phyloP scores from a whole-genome alignment of 2,329 filamentous ascomycete genomes.

The Madurella fahalii region DNA sequence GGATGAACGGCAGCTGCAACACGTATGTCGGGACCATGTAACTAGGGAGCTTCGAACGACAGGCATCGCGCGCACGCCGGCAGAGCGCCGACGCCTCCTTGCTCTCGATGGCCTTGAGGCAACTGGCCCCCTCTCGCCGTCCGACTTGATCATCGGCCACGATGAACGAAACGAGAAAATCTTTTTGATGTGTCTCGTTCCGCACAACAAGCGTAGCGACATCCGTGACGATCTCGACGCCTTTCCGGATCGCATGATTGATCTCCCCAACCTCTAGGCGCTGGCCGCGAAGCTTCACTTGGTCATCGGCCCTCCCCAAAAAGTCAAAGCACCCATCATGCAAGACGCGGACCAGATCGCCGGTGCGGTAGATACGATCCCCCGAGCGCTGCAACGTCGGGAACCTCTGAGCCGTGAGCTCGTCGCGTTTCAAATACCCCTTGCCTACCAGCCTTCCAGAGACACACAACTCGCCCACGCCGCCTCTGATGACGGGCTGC shows the following conservation, averaged over 20 bases:
- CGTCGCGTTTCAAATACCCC: constrained; percentile 76
- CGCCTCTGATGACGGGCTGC: constrained; percentile 69
- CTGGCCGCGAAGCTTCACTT: constrained; percentile 88
- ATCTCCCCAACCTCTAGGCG: constrained; percentile 88
- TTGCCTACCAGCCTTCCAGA: constrained; percentile 84
- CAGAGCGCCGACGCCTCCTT: constrained; percentile 38
- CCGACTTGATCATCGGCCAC: constrained; percentile 27
- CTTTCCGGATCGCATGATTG: constrained; percentile 71
- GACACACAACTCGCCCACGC: constrained; percentile 82
- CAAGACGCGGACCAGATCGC: constrained; percentile 78
- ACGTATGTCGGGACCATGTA: constrained; percentile 94
- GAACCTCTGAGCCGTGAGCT: constrained; percentile 76
- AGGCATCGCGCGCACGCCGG: constrained; percentile 54
- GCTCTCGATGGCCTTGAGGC: constrained; percentile 29
- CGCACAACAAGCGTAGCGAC: constrained; percentile 69
- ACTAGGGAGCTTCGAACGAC: constrained; percentile 63
- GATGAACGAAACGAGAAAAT: constrained; percentile 78
- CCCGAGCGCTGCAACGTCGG: constrained; percentile 55
- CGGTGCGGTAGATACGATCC: constrained; percentile 76
- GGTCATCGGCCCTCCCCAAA: constrained; percentile 81
- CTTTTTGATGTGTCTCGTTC: constrained; percentile 71
- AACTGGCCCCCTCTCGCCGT: not conserved
- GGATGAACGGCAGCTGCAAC: constrained; percentile 65
- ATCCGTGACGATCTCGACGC: constrained; percentile 56
- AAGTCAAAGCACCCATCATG: constrained; percentile 83